Base-by-base conservation (phyloP, 2,329 filamentous ascomycete genomes). In the Nothophoma quercina region DNA sequence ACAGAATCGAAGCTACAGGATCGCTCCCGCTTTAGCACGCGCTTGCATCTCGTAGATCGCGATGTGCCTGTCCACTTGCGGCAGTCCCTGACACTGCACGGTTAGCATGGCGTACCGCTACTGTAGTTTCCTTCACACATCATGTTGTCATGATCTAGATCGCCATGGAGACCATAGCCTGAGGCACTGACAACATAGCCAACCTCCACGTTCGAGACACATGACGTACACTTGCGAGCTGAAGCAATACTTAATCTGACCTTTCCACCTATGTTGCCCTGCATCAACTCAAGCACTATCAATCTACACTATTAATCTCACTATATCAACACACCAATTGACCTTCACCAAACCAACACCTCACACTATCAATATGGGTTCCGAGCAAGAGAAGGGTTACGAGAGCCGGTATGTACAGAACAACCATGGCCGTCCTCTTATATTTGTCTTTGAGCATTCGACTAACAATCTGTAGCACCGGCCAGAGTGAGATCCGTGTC, bases 401-500 rank as follows among this genome's bases (percentile, higher is more conserved):
- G 51, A 48, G 44, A 54, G 51, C 44, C 51, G 51, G 44, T 54
- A 40, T 15, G 39, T 45, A 18, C 21, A 34, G 32, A 19, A 13
- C 16, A n/a, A n/a, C 26, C 13, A 12, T 12, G 26, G 3, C 13
- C 8, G 10, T 28, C 26, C 26, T 28, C 5, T 7, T 28, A 5
- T 4, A 7, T 10, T 12, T 28, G 8, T 12, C 15, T 32, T 5
- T 16, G 12, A 16, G 29, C 15, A 32, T 16, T 2, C 7, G 7
- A 23, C 34, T 53, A 19, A 53, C 22, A 15, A 65, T 62, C 62
- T 74, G 68, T 54, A 79, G 80, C 36, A 75, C 78, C 7, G 79
- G 78, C 12, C 79, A 82, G 59, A 60, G 38, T 7, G 46, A 59
- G 3, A 75, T 82, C 19, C 78, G 75, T 1, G 80, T 83, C 1